phyloP scores from a whole-genome alignment of 2,329 filamentous ascomycete species.

The Diaporthe destruens region DNA sequence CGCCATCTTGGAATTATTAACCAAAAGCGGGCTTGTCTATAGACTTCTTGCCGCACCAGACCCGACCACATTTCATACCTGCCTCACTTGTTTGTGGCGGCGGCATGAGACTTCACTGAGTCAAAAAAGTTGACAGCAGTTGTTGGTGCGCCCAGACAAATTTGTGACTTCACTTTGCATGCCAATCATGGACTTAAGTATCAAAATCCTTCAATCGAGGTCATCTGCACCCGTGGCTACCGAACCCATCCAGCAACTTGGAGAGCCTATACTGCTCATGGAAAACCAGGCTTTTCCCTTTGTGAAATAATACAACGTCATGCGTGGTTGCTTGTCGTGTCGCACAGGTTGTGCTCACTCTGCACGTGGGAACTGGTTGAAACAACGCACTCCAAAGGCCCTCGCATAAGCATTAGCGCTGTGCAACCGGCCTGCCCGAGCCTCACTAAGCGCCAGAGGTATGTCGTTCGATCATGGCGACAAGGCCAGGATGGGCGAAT shows the following conservation, averaged over 20 bases:
- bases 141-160: not conserved
- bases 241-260: too few species aligned
- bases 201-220: not conserved
- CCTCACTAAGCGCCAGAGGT: not conserved
- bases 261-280: not conserved
- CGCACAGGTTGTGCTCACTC: not conserved
- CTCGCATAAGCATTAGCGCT: not conserved
- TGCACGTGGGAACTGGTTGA: constrained; percentile 9
- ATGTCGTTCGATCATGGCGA: not conserved
- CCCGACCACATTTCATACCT: not conserved
- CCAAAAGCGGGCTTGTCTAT: not conserved
- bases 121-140: not conserved
- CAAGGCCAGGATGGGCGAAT: not conserved
- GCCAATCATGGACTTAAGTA: not conserved
- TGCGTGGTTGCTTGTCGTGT: not conserved
- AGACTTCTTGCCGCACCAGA: not conserved
- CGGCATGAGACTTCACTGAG: not conserved
- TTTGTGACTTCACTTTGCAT: not conserved
- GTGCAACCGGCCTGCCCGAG: constrained; percentile 9
- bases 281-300: not conserved
- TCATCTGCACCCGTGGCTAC: too few species aligned
- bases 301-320: not conserved
- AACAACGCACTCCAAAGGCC: not conserved
- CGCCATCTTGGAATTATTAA: not conserved
- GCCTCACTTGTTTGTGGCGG: not conserved